These are phyloP conservation scores for Berberis vulgaris DNA, from an alignment of 164 flowering plant species.

Conservation along the genomic window DNA sequence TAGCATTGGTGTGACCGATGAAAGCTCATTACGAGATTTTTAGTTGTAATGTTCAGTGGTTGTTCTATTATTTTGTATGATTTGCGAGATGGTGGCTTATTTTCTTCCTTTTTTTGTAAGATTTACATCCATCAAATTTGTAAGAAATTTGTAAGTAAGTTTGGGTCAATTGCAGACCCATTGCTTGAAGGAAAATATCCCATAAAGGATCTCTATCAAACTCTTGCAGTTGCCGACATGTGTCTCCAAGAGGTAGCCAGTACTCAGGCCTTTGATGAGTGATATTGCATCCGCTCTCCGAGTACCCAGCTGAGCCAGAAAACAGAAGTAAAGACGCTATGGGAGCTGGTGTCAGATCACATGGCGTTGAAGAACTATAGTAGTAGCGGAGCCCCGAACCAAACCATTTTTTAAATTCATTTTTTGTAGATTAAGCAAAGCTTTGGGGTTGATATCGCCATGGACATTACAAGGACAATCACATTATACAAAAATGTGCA, in stretches of 20 bases:
- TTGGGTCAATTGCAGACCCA: slow-evolving; percentile 62
- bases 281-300: slow-evolving; percentile 10
- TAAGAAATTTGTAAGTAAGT: slow-evolving; percentile 55
- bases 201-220: slow-evolving; percentile 53
- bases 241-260: slow-evolving; percentile 68
- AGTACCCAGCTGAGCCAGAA: slow-evolving; percentile 19
- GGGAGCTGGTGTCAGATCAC: neutral
- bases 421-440: neutral
- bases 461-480: neutral
- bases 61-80: no score
- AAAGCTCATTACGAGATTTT: no score
- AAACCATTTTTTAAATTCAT: neutral
- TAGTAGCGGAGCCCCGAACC: no score
- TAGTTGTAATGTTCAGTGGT: no score
- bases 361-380: no score
- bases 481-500: neutral
- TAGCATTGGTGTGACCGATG: no score
- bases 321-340: slow-evolving; percentile 1
- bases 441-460: neutral
- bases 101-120: no score
- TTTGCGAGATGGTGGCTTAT: no score
- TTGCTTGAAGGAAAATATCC: slow-evolving; percentile 52
- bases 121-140: slow-evolving; percentile 38
- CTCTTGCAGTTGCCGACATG: slow-evolving; percentile 68
- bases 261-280: slow-evolving; percentile 29